phyloP scores from a whole-genome alignment of 176 grass and related monocot genomes.

The Oryza officinalis region DNA sequence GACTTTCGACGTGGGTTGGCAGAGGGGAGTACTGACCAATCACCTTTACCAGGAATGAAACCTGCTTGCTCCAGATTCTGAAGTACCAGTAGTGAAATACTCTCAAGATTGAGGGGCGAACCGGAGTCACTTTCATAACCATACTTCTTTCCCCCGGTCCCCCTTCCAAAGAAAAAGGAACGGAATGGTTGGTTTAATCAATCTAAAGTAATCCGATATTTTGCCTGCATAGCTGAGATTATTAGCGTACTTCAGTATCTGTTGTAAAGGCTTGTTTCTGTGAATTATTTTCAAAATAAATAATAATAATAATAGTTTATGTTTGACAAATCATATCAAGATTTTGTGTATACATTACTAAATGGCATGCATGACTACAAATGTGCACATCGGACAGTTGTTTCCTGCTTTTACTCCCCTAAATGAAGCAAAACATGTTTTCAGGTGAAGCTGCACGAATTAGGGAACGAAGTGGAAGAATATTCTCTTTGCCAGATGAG shows the following conservation, averaged over 20 bases:
- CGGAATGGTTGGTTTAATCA: too few species aligned
- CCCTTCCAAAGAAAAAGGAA: too few species aligned
- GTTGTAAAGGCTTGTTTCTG: background rate
- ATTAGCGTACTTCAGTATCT: background rate
- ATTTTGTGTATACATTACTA: background rate
- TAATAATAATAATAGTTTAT: background rate
- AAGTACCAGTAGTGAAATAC: too few species aligned
- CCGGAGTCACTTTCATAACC: too few species aligned
- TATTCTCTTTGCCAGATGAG: constrained; percentile 74
- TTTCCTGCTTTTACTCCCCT: background rate
- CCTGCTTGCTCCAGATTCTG: too few species aligned
- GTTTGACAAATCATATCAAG: background rate
- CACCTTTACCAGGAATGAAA: too few species aligned
- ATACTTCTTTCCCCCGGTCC: too few species aligned
- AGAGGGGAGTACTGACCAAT: too few species aligned
- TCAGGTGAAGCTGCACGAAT: constrained; percentile 74
- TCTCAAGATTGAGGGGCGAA: too few species aligned
- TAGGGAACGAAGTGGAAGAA: constrained; percentile 61
- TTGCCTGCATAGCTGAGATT: background rate
- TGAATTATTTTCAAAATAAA: constrained; percentile 1
- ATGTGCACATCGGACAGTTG: background rate
- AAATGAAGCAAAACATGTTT: constrained; percentile 37
- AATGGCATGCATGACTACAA: background rate
- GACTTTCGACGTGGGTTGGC: too few species aligned
- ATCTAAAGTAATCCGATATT: too few species aligned